Evolutionary conservation across 1,284 basidiomycete species (phyloP).

Genomic region (Filobasidium uniguttulatum): DNA sequence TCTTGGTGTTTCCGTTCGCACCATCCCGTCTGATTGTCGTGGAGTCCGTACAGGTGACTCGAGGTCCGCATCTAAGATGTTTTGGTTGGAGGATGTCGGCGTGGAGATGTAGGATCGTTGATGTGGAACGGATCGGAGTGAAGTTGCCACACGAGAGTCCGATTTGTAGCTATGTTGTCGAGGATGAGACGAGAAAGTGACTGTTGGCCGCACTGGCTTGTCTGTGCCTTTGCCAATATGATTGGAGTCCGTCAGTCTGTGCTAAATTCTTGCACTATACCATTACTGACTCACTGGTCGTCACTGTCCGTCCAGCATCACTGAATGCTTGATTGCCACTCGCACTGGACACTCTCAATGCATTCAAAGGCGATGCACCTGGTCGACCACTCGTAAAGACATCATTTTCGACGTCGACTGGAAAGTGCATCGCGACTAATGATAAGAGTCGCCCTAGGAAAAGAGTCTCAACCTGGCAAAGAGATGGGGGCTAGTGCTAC

Average conservation of each 20-base stretch:
- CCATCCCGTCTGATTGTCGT: not conserved
- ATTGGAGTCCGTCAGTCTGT: not conserved
- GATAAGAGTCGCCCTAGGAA: no score
- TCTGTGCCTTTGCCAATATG: not conserved
- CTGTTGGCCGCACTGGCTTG: not conserved
- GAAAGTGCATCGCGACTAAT: not conserved
- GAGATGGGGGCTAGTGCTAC: no score
- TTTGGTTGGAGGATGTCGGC: not conserved
- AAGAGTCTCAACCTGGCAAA: no score
- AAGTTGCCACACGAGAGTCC: conserved; percentile 1
- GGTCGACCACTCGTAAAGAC: not conserved
- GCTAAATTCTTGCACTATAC: not conserved
- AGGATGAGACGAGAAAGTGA: conserved; percentile 7
- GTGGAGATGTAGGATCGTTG: conserved; percentile 1
- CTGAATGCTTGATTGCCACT: not conserved
- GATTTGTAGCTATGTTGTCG: conserved; percentile 11
- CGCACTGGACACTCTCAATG: not conserved
- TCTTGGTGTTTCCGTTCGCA: not conserved
- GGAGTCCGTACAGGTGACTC: conserved; percentile 4
- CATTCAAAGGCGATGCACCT: not conserved
- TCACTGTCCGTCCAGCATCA: not conserved
- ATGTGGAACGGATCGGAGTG: not conserved
- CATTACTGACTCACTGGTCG: not conserved
- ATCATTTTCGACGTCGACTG: not conserved
- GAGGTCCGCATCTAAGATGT: not conserved